A percentile compares a stretch with the other conserved stretches of the same genome.
phyloP scores from a whole-genome alignment of 2,329 filamentous ascomycete species.

The Xylaria sp. region DNA sequence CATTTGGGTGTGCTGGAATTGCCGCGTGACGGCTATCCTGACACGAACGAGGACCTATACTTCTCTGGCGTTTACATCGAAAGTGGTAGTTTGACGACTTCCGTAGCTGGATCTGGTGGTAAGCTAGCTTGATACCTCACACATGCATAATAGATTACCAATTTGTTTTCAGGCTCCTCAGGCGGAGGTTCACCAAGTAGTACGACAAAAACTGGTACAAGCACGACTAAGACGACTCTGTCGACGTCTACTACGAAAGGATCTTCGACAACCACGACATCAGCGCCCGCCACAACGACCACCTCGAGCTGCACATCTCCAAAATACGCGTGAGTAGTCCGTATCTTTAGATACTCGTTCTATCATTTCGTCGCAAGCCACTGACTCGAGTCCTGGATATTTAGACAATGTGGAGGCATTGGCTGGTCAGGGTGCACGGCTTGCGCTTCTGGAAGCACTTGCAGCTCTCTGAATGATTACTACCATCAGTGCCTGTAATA shows the following conservation, averaged over 20 bases:
- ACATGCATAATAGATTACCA: background rate
- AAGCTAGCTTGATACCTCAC: slow-evolving; percentile 9
- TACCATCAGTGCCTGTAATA: slow-evolving; percentile 33
- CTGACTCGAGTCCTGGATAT: slow-evolving; percentile 11
- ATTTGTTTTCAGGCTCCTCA: slow-evolving; percentile 20
- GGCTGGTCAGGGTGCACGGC: slow-evolving; percentile 49
- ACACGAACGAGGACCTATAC: slow-evolving; percentile 72
- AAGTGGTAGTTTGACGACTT: slow-evolving; percentile 57
- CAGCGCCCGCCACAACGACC: slow-evolving; percentile 32
- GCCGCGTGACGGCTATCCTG: slow-evolving; percentile 64
- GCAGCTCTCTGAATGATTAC: slow-evolving; percentile 41
- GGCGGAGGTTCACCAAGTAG: slow-evolving; percentile 28
- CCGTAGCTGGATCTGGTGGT: slow-evolving; percentile 41
- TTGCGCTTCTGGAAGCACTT: slow-evolving; percentile 50
- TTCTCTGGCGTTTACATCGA: slow-evolving; percentile 79
- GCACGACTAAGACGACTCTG: slow-evolving; percentile 28
- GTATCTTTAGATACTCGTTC: background rate
- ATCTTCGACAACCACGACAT: slow-evolving; percentile 35
- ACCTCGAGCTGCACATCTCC: slow-evolving; percentile 35
- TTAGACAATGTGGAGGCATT: slow-evolving; percentile 52
- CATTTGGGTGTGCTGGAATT: slow-evolving; percentile 76
- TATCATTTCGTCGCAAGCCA: background rate
- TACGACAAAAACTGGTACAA: slow-evolving; percentile 21
- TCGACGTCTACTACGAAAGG: slow-evolving; percentile 26
- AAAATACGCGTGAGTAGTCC: slow-evolving; percentile 42